Evolutionary conservation across 1,284 basidiomycete genomes (phyloP).

Genomic region (Binderoboletus segoi): DNA sequence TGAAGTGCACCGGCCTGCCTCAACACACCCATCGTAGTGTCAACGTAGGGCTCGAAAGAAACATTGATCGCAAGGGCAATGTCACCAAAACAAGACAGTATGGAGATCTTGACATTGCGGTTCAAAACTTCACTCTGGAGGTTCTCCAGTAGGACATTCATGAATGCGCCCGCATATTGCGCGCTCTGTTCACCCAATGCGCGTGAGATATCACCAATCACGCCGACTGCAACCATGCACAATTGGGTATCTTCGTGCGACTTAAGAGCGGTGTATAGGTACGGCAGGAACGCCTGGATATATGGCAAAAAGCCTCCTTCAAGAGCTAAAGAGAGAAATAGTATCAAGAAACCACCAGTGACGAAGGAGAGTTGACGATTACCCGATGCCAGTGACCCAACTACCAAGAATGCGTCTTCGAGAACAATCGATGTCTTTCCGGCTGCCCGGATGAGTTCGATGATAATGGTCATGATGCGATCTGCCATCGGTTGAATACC

Average conservation of each 20-base stretch:
- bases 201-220: conserved; percentile 94
- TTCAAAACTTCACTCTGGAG: conserved; percentile 90
- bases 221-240: conserved; percentile 93
- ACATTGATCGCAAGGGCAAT: conserved; percentile 92
- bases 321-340: conserved; percentile 54
- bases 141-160: conserved; percentile 90
- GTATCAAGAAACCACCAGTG: background rate
- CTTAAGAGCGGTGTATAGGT: conserved; percentile 87
- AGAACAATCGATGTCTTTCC: conserved; percentile 95
- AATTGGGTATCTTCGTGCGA: conserved; percentile 95
- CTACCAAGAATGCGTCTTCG: conserved; percentile 95
- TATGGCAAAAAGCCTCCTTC: conserved; percentile 89
- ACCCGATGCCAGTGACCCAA: conserved; percentile 86
- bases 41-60: conserved; percentile 87
- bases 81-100: conserved; percentile 95
- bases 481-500: conserved; percentile 91
- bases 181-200: conserved; percentile 84
- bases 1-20: conserved; percentile 87
- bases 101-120: conserved; percentile 95
- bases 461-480: conserved; percentile 91
- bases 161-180: conserved; percentile 86
- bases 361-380: conserved; percentile 17
- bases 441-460: conserved; percentile 85
- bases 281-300: conserved; percentile 88
- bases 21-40: conserved; percentile 90